Percentiles rank a stretch among this genome's conserved stretches.
Evolutionary conservation across 192 early-diverging fungal species (phyloP).

Genomic region (Mortierella alpina): DNA sequence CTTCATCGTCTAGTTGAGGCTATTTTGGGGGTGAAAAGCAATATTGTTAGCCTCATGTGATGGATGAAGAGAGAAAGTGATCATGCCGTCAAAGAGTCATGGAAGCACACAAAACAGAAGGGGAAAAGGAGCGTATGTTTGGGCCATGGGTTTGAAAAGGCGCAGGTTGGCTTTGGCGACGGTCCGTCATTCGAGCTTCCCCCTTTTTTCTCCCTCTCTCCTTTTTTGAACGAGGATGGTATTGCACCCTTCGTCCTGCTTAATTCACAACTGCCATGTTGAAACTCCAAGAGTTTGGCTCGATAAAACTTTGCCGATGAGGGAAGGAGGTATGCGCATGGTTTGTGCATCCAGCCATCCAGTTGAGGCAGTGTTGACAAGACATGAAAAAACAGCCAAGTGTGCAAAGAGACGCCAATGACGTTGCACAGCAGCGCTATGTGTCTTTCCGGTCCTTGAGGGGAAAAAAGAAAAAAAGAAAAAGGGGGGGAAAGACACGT

Average conservation of each 20-base stretch:
- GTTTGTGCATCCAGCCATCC: no score
- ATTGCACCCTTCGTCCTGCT: conserved; percentile 8
- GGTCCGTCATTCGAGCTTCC: not conserved
- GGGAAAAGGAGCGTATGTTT: conserved; percentile 13
- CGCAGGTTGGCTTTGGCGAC: not conserved
- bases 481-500: conserved; percentile 8
- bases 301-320: no score
- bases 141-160: not conserved
- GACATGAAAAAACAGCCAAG: no score
- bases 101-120: not conserved
- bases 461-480: conserved; percentile 6
- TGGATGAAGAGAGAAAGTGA: not conserved
- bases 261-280: no score
- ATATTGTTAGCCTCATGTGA: not conserved
- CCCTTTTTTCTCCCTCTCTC: not conserved
- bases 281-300: no score
- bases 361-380: no score
- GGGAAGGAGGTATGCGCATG: no score
- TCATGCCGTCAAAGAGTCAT: not conserved
- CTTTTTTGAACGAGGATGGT: conserved; percentile 9
- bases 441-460: not conserved
- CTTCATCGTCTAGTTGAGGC: conserved; percentile 56
- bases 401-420: no score
- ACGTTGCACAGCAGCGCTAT: not conserved
- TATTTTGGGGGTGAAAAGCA: conserved; percentile 6